Base-by-base conservation (phyloP, 176 grass and related monocot species). In the Oryza coarctata region DNA sequence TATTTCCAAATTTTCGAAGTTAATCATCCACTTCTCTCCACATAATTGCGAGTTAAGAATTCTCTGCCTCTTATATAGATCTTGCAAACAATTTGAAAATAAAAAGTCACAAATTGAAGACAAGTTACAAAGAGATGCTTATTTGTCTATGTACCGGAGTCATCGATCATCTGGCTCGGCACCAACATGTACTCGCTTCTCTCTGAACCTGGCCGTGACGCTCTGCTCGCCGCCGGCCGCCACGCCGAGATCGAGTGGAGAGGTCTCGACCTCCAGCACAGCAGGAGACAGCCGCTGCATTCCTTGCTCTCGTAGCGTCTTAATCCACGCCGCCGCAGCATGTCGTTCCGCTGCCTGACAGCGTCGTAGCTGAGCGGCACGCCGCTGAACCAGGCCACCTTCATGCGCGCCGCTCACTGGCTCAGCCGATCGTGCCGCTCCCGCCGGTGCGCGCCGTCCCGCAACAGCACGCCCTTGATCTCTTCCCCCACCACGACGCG, bases 131-230 rank as follows among this genome's bases (percentile, higher is more conserved):
- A 45, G 0, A 43, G 1, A 43, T 43, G 40, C 40, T 43, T 12
- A 2, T 12, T 47, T 0, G 44, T 47, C 44, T 10, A 2, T 86
- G 90, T 34, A 70, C 86, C 25, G 80, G 86, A 18, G 64, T 87
- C 9, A 80, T 82, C 60, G 17, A 55, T 7, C 49, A 80, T 81
- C 25, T 92, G 83, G 0, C 83, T 87, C 0, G 84, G 55, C 9
- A 58, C 86, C 41, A 87, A 89, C 7, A 89, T 84, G 55, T 81
- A 84, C 12, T 63, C 86, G 13, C 86, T 87, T 38, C 87, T 89
- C 15, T 47, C 75, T 3, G 64, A 31, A 22, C 17, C 26, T 5
- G 6, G 6, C 49, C 28, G 41, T 2, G 70, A 12, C 1, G 1
- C 6, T 67, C 27, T 36, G 7, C 18, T 63, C 6, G 75, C 17